Base-by-base conservation (phyloP, 352 stramenopile genomes). In the Phytophthora niederhauseri region DNA sequence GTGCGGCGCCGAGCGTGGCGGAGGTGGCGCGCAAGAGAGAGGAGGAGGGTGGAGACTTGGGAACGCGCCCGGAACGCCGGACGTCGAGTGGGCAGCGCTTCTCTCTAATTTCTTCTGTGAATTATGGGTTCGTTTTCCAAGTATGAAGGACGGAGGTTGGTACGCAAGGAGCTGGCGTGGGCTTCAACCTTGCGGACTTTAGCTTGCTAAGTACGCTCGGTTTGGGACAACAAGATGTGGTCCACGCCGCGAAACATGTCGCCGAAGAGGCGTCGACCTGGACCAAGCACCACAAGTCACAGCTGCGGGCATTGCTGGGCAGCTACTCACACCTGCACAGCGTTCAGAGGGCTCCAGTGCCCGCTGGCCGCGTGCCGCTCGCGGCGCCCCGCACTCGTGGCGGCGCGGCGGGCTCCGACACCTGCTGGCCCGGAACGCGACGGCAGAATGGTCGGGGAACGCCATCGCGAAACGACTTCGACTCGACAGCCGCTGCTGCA, bases 1-100 rank as follows among this genome's bases (percentile, higher is more conserved):
- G 28, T 31, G 28, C 28, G 34, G 34, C 34, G 11, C 17, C 46
- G 22, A 34, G 8, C n/a, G 20, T 49, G 19, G 45, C 14, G 30
- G 17, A 11, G 49, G 19, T 34, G 48, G 55, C 22, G 50, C 17
- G 51, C 48, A 49, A 66, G 56, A 71, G 36, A 70, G 63, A 64
- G 57, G 41, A 41, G 12, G 9, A 12, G 52, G 0, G 34, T 26
- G 24, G 24, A 26, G 24, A 26, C 34, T 41, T 48, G 45, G 31
- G 68, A 76, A 76, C 64, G 54, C 64, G 64, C 68, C 3, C 20
- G 64, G 68, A 76, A 76, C 68, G 51, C 24, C 14, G 34, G 48
- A 62, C 38, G 41, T 61, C 22, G 6, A 28, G 41, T 31, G 53
- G 53, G n/a, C 31, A 48, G 14, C 45, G 56, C 19, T 48, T 48